Percentiles rank a stretch among this genome's conserved stretches.
Conservation (phyloP, 192 early-diverging fungal genomes). For the Coemansia sp. region DNA sequence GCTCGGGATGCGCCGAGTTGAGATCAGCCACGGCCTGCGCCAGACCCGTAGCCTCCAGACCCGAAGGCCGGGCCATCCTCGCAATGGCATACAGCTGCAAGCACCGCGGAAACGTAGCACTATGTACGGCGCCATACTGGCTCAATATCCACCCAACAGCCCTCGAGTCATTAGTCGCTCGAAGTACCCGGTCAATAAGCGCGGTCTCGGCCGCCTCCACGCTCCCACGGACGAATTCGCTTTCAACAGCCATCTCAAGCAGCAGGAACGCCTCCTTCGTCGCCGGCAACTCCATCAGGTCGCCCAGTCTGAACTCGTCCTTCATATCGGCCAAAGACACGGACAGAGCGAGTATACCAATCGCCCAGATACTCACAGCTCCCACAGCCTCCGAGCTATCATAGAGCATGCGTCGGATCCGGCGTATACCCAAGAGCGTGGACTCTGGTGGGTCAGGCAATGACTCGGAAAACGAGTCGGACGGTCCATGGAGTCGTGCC, state of each 20-base stretch:
- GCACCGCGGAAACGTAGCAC: constrained; percentile 24
- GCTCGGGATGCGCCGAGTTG: constrained; percentile 14
- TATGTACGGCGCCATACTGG: constrained; percentile 34
- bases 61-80: constrained; percentile 12
- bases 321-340: constrained; percentile 51
- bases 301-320: constrained; percentile 32
- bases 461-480: neutral
- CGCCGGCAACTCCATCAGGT: constrained; percentile 33
- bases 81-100: constrained; percentile 38
- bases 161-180: constrained; percentile 29
- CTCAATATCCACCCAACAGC: constrained; percentile 44
- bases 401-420: constrained; percentile 22
- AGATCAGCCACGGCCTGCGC: constrained; percentile 31
- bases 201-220: constrained; percentile 24
- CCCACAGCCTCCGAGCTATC: neutral
- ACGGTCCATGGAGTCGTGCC: constrained; percentile 15
- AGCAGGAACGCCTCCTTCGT: constrained; percentile 30
- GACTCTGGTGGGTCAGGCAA: constrained; percentile 36
- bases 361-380: constrained; percentile 30
- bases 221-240: constrained; percentile 10
- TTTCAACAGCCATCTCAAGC: constrained; percentile 37
- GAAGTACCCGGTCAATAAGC: constrained; percentile 22
- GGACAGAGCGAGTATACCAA: constrained; percentile 38
- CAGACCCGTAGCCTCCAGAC: constrained; percentile 21
- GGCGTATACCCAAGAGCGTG: constrained; percentile 27